Evolutionary conservation across 805 yeast species (phyloP).

Genomic region (Spathaspora girioi): DNA sequence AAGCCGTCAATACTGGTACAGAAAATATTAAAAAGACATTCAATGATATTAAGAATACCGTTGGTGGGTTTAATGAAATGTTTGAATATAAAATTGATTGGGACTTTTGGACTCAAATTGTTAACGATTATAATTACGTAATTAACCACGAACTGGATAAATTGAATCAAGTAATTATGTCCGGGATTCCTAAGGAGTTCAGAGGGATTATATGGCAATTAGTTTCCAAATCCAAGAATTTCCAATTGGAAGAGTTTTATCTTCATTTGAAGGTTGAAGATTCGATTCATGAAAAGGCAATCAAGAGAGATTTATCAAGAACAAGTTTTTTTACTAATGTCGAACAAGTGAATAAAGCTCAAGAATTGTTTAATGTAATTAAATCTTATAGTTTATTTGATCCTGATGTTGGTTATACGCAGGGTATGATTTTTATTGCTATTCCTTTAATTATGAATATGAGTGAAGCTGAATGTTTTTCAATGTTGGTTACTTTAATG

Average conservation of each 20-base stretch:
- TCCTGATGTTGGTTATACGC: constrained; percentile 94
- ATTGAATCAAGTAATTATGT: constrained; percentile 57
- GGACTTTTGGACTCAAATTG: constrained; percentile 86
- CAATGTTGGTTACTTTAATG: constrained; percentile 78
- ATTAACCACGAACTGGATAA: constrained; percentile 59
- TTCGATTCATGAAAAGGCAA: constrained; percentile 69
- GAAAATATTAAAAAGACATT: constrained; percentile 38
- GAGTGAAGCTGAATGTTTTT: constrained; percentile 81
- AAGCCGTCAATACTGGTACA: constrained; percentile 35
- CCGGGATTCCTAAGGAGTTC: constrained; percentile 81
- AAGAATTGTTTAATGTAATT: constrained; percentile 68
- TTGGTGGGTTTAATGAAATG: constrained; percentile 36
- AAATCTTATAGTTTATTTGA: constrained; percentile 84
- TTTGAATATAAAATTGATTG: constrained; percentile 50
- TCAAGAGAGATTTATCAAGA: constrained; percentile 77
- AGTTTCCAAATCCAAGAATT: constrained; percentile 72
- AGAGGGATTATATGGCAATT: constrained; percentile 94
- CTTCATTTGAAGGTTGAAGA: constrained; percentile 43
- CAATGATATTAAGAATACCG: constrained; percentile 47
- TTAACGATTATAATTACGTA: constrained; percentile 68
- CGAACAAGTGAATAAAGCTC: constrained; percentile 52
- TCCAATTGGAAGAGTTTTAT: constrained; percentile 58
- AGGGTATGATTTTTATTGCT: constrained; percentile 93
- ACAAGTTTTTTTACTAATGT: constrained; percentile 73
- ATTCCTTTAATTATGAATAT: constrained; percentile 81